These are phyloP conservation scores for Craspedostauros australis DNA, from an alignment of 108 stramenopile genomes.

Conservation along the genomic window DNA sequence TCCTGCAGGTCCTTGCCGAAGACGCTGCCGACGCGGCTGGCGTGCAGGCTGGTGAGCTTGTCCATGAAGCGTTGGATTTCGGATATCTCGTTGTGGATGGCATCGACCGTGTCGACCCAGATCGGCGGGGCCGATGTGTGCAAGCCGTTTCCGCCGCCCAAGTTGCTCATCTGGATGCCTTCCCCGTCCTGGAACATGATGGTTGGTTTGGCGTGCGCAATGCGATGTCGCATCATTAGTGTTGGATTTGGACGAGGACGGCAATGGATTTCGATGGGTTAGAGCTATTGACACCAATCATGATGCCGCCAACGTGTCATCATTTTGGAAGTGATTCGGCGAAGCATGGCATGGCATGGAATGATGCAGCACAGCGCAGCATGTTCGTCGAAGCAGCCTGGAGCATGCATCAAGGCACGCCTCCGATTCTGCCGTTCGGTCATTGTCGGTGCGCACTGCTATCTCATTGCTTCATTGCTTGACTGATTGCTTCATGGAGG, in stretches of 20 bases:
- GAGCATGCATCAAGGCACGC: too few species aligned
- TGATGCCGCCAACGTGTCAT: background rate
- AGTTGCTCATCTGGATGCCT: conserved; percentile 34
- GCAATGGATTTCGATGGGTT: background rate
- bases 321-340: background rate
- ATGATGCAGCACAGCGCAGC: too few species aligned
- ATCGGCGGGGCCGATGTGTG: conserved; percentile 39
- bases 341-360: background rate
- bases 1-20: conserved; percentile 83
- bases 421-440: background rate
- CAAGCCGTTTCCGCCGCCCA: too few species aligned
- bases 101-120: conserved; percentile 83
- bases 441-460: background rate
- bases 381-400: too few species aligned
- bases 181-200: conserved; percentile 51
- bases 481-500: background rate
- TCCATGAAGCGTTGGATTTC: conserved; percentile 82
- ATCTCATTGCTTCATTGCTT: background rate
- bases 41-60: conserved; percentile 82
- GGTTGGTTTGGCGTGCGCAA: conserved; percentile 2
- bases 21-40: conserved; percentile 84
- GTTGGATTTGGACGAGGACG: conserved; percentile 12
- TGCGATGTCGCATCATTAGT: conserved; percentile 13
- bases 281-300: background rate
- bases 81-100: conserved; percentile 60